Percentiles rank a stretch among this genome's conserved stretches.
Evolutionary conservation across 2,329 filamentous ascomycete genomes (phyloP).

Genomic region (Fusarium sp.): DNA sequence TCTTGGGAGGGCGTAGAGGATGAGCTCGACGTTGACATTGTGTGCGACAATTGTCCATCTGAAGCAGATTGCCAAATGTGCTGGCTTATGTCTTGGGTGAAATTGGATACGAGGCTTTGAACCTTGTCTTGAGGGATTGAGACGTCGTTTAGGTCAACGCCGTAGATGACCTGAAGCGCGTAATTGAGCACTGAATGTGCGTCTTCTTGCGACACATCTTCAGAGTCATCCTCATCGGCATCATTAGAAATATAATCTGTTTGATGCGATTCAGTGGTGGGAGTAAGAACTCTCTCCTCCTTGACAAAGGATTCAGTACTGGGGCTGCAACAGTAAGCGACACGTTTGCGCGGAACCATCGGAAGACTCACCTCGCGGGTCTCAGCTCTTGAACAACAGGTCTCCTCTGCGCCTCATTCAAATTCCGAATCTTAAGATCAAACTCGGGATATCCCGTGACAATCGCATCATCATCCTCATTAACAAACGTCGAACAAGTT

Average conservation of each 20-base stretch:
- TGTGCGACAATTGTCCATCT: conserved; percentile 49
- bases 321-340: conserved; percentile 32
- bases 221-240: conserved; percentile 32
- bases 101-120: conserved; percentile 50
- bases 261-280: conserved; percentile 30
- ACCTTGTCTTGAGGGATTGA: conserved; percentile 47
- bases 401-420: conserved; percentile 22
- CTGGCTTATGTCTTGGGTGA: conserved; percentile 51
- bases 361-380: conserved; percentile 25
- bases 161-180: conserved; percentile 54
- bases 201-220: conserved; percentile 51
- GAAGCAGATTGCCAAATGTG: conserved; percentile 51
- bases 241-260: conserved; percentile 5
- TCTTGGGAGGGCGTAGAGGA: conserved; percentile 50
- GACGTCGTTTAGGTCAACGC: conserved; percentile 53
- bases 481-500: conserved; percentile 56
- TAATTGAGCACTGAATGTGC: conserved; percentile 53
- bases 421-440: conserved; percentile 42
- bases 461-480: conserved; percentile 50
- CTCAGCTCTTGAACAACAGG: conserved; percentile 17
- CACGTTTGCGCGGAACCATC: too few species aligned
- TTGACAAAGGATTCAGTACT: conserved; percentile 38
- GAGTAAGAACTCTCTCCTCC: conserved; percentile 36
- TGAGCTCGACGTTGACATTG: conserved; percentile 50
- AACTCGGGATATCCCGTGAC: conserved; percentile 47